Evolutionary conservation across 169 alveolate genomes (phyloP), one percentile per base, ranked within the genome.

Genomic region (Plasmodium adleri): DNA sequence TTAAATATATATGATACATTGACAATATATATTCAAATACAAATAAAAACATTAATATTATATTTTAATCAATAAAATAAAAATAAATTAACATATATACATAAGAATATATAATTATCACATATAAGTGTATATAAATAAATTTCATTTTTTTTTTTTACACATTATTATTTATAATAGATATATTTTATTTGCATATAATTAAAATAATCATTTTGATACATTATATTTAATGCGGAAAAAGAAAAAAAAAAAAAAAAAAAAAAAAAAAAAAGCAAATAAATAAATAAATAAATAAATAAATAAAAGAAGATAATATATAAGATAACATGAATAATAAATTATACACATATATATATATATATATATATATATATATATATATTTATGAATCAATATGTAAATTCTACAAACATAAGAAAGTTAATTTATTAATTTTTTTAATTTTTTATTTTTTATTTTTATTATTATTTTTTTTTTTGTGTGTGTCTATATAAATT

Each of bases 161-260:
- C 50, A 13, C 88, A 49, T 39, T 26, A 24, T 58, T 47, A 32
- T 22, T 9, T 4, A 8, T 45, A 24, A 43, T 43, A 26, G 43
- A 26, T 4, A 28, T 66, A 12, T 66, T 66, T 66, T 39, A 28
- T 66, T 24, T 66, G 26, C 74, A 66, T 13, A 39, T 66, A 59
- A 39, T 63, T 74, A 47, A 59, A 58, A 26, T 63, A 74, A 66
- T 60, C 73, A 39, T 74, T 74, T 74, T 39, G 45, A 45, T 47
- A 74, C 88, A 22, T 52, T 39, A 66, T 66, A 28, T 24, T 28
- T 26, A 28, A 66, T 59, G 28, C 62, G 63, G 70, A 59, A 24
- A 60, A 26, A 74, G 9, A 28, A 39, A 39, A 28, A 28, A 59
- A 74, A 24, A 59, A 60, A 74, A 24, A 8, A 32, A 73, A 70